Conservation (phyloP, 2,329 filamentous ascomycete species). For the Hypocreales sp. region DNA sequence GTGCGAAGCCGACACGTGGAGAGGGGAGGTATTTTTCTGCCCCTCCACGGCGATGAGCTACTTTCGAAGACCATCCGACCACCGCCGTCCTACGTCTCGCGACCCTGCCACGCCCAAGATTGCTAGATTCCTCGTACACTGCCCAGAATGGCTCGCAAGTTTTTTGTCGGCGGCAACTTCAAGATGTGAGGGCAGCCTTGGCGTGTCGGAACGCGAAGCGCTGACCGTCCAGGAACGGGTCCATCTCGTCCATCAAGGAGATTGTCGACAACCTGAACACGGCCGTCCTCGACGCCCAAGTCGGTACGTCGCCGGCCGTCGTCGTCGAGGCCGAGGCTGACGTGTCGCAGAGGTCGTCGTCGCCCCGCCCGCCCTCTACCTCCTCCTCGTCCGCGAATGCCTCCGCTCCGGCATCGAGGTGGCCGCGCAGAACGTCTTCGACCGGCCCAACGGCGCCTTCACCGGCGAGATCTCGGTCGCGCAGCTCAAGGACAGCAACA, state of each 20-base stretch:
- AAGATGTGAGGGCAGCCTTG: constrained; percentile 96
- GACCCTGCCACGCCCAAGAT: too few relatives aligned
- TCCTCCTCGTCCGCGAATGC: constrained; percentile 69
- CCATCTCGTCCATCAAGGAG: constrained; percentile 72
- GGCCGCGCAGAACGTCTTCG: constrained; percentile 90
- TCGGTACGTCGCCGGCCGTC: constrained; percentile 63
- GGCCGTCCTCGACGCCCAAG: constrained; percentile 62
- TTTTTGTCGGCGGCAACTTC: constrained; percentile 98
- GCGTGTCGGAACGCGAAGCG: too few relatives aligned
- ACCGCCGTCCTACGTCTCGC: too few relatives aligned
- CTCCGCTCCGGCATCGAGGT: constrained; percentile 66
- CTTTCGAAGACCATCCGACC: too few relatives aligned
- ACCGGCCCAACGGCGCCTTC: constrained; percentile 93
- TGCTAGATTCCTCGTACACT: too few relatives aligned
- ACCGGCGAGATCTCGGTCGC: constrained; percentile 90
- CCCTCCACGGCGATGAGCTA: too few relatives aligned
- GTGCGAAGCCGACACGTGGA: too few relatives aligned
- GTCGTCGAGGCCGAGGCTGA: constrained; percentile 61
- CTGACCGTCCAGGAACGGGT: constrained; percentile 62
- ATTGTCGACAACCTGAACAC: constrained; percentile 85
- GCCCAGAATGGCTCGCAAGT: constrained; percentile 78
- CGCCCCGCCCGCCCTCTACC: constrained; percentile 80
- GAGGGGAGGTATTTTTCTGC: too few relatives aligned
- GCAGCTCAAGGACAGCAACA: constrained; percentile 77
- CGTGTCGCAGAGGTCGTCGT: constrained; percentile 74